These are phyloP conservation scores for Conringia planisiliqua DNA, from an alignment of 345 rosid species.

Conservation along the genomic window DNA sequence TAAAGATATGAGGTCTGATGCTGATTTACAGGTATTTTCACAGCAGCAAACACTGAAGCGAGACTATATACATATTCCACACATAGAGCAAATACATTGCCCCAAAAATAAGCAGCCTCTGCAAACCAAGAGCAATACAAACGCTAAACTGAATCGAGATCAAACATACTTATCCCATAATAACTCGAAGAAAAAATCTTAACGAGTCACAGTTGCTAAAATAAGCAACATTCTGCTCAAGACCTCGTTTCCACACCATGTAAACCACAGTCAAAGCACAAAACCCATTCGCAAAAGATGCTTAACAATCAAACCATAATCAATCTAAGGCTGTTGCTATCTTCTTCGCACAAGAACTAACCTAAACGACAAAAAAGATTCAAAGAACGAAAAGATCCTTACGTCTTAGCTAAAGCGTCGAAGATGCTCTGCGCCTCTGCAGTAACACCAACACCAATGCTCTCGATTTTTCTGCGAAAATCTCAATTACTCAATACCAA, in stretches of 20 bases:
- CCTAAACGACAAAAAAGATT: conserved; percentile 7
- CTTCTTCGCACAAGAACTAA: background rate
- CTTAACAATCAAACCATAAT: background rate
- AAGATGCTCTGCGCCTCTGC: conserved; percentile 71
- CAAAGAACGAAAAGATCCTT: conserved; percentile 15
- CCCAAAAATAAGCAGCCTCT: background rate
- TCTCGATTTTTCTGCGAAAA: conserved; percentile 58
- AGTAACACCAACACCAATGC: conserved; percentile 84
- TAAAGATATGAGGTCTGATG: background rate
- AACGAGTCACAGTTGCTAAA: background rate
- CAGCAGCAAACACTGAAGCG: background rate
- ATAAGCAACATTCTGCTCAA: background rate
- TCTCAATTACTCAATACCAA: background rate
- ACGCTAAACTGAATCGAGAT: background rate
- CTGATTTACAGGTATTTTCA: background rate
- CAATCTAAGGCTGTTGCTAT: background rate
- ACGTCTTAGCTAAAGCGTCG: conserved; percentile 68
- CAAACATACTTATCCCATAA: background rate
- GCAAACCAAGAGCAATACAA: background rate
- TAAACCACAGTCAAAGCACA: background rate
- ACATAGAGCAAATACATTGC: background rate
- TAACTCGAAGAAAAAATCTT: background rate
- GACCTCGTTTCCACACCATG: too few species aligned
- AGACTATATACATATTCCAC: background rate
- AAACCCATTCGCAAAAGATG: background rate